phyloP scores from a whole-genome alignment of 1,284 basidiomycete genomes.

The Ceratobasidium sp. region DNA sequence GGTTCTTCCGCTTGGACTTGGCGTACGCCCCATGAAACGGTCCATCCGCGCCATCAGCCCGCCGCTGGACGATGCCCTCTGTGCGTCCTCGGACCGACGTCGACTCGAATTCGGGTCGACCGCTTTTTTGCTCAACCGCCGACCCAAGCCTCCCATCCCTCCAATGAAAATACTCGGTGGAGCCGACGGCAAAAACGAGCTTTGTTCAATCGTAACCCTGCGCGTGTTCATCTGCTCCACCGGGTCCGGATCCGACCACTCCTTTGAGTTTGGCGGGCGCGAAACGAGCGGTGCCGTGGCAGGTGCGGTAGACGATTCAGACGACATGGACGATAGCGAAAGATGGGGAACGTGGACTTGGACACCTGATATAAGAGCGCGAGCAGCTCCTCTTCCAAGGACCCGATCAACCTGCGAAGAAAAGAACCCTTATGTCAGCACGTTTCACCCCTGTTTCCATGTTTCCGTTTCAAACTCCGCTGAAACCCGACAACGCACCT shows the following conservation, averaged over 20 bases:
- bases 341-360: conserved; percentile 26
- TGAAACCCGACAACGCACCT: conserved; percentile 14
- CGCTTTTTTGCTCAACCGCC: conserved; percentile 28
- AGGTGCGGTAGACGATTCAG: background rate
- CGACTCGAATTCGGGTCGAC: conserved; percentile 13
- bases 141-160: conserved; percentile 6
- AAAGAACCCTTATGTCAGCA: conserved; percentile 7
- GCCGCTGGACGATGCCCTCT: background rate
- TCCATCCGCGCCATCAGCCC: conserved; percentile 29
- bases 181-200: conserved; percentile 29
- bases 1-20: conserved; percentile 15
- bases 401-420: conserved; percentile 36
- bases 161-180: background rate
- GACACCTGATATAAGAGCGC: conserved; percentile 23
- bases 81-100: conserved; percentile 25
- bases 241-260: too few relatives aligned
- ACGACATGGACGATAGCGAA: conserved; percentile 27
- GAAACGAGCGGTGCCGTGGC: background rate
- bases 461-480: background rate
- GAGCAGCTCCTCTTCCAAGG: conserved; percentile 21
- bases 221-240: too few relatives aligned
- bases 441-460: background rate
- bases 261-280: background rate
- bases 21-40: conserved; percentile 32
- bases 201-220: too few relatives aligned